These are phyloP conservation scores for Ustilago tritici DNA, from an alignment of 1,284 basidiomycete genomes.

Conservation along the genomic window DNA sequence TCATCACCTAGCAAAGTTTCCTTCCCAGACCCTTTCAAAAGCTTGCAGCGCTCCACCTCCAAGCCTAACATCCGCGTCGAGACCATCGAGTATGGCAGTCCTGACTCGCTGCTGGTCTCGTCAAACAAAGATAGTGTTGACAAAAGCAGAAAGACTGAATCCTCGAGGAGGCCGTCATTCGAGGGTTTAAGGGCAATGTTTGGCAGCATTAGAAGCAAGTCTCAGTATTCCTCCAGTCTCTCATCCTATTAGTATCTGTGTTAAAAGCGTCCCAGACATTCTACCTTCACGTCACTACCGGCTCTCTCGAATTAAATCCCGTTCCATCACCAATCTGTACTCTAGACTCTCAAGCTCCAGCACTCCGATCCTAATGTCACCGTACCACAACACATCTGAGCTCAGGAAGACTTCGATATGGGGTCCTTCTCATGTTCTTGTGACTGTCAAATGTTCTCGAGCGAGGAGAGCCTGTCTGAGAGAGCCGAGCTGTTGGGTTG, in stretches of 20 bases:
- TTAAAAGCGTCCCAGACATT: not conserved
- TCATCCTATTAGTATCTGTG: not conserved
- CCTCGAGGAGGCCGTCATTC: constrained; percentile 21
- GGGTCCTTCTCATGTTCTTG: not conserved
- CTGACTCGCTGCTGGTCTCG: constrained; percentile 12
- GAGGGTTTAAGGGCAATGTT: constrained; percentile 33
- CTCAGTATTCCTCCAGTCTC: constrained; percentile 15
- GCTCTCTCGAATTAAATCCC: not conserved
- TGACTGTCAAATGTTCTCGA: not conserved
- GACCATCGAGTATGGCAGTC: constrained; percentile 23
- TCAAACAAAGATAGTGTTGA: not conserved
- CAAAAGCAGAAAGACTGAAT: constrained; percentile 13
- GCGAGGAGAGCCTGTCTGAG: not conserved
- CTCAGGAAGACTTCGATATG: no score
- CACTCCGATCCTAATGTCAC: constrained; percentile 5
- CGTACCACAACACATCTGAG: not conserved
- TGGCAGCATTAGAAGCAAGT: constrained; percentile 16
- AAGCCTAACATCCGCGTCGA: constrained; percentile 17
- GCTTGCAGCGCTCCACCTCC: not conserved
- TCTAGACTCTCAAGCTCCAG: not conserved
- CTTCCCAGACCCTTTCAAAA: constrained; percentile 35
- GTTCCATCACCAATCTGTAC: not conserved
- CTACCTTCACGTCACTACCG: no score
- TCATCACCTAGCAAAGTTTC: constrained; percentile 12
- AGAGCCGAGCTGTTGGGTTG: not conserved